Percentiles rank a stretch among this genome's conserved stretches.
Evolutionary conservation across 768 basidiomycete genomes (phyloP).

Genomic region (Rhodotorula babjevae): DNA sequence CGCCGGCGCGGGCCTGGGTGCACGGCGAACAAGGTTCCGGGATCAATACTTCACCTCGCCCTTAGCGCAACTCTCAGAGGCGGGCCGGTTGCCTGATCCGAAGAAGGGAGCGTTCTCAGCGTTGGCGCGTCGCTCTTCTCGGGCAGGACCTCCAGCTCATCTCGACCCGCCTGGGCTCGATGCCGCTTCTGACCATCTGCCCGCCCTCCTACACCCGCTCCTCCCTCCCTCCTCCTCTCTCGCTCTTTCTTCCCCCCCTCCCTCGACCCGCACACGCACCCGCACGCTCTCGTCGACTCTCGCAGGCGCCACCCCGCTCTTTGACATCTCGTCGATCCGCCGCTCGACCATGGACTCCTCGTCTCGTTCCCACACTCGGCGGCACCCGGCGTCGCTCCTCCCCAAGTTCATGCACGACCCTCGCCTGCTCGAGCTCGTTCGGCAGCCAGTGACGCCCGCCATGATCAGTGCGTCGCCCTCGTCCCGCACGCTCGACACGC

Average conservation of each 20-base stretch:
- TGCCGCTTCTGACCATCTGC: neutral
- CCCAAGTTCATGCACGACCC: constrained; percentile 72
- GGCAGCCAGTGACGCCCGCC: constrained; percentile 68
- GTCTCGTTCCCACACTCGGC: constrained; percentile 31
- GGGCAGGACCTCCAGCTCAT: constrained; percentile 18
- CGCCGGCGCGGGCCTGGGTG: constrained; percentile 6
- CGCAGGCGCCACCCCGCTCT: neutral
- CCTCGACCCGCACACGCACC: neutral
- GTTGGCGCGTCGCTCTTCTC: neutral
- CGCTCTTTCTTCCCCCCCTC: neutral
- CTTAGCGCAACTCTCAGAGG: constrained; percentile 16
- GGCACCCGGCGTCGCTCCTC: constrained; percentile 71
- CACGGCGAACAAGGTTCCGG: neutral
- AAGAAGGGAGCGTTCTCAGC: neutral
- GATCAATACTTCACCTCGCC: neutral
- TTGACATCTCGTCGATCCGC: neutral
- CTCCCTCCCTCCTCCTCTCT: neutral
- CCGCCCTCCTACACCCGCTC: neutral
- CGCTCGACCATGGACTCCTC: constrained; percentile 11
- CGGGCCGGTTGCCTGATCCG: constrained; percentile 24
- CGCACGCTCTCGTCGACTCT: neutral
- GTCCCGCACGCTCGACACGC: neutral
- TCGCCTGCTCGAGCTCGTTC: constrained; percentile 71
- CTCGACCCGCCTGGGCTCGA: constrained; percentile 17
- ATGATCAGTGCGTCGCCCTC: constrained; percentile 60